Percentiles rank a stretch among this genome's conserved stretches.
Conservation (phyloP, 306 rosid species). For the Gastrolobium bilobum region DNA sequence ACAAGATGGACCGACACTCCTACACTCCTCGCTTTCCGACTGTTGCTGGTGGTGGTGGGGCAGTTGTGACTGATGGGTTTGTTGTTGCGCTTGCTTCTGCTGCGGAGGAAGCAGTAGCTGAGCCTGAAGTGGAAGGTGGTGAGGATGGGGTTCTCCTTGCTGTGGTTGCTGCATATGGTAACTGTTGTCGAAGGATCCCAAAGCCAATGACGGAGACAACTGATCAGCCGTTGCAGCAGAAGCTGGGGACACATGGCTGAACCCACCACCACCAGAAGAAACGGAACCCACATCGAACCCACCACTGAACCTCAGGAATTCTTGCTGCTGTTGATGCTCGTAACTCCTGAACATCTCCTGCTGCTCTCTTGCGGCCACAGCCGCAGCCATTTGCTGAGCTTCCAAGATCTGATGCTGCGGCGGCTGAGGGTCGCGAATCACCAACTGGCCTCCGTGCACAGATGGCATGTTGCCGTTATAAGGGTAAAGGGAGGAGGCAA, state of each 20-base stretch:
- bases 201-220: conserved; percentile 76
- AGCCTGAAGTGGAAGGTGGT: conserved; percentile 64
- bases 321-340: conserved; percentile 64
- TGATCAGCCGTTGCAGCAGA: conserved; percentile 38
- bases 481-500: conserved; percentile 49
- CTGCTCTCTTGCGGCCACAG: conserved; percentile 71
- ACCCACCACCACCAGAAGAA: conserved; percentile 58
- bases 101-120: conserved; percentile 75
- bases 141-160: conserved; percentile 48
- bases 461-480: conserved; percentile 54
- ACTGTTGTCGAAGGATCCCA: conserved; percentile 68
- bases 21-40: conserved; percentile 69
- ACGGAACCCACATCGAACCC: conserved; percentile 71
- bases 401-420: conserved; percentile 67
- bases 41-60: conserved; percentile 52
- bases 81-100: conserved; percentile 57
- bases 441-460: conserved; percentile 53
- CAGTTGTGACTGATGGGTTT: conserved; percentile 54
- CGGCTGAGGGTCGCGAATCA: conserved; percentile 66
- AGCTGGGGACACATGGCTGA: conserved; percentile 57
- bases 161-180: conserved; percentile 69
- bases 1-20: conserved; percentile 74
- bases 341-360: conserved; percentile 69
- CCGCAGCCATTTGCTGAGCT: conserved; percentile 78
- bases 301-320: conserved; percentile 64